Evolutionary conservation across 2,329 filamentous ascomycete species (phyloP).

Genomic region (Daldinia eschscholtzii): DNA sequence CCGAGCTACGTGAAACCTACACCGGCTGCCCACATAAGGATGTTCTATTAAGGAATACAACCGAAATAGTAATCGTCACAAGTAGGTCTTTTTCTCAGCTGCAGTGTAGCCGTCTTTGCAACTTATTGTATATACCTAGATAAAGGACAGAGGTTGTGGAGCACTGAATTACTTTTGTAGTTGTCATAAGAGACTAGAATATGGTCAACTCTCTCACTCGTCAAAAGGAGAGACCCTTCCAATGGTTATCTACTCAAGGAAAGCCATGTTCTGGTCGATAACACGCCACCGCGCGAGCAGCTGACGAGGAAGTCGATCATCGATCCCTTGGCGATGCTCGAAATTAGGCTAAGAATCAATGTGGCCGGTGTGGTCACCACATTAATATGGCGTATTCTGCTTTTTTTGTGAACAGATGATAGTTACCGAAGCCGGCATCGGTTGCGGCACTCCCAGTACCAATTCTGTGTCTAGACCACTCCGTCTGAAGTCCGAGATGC

Average conservation of each 20-base stretch:
- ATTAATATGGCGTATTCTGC: slow-evolving; percentile 6
- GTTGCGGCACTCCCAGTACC: slow-evolving; percentile 10
- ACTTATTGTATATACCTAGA: slow-evolving; percentile 11
- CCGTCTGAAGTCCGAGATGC: slow-evolving; percentile 34
- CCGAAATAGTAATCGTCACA: slow-evolving; percentile 13
- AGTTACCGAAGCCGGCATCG: slow-evolving; percentile 15
- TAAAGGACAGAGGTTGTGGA: background rate
- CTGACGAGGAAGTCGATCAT: background rate
- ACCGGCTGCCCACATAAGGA: slow-evolving; percentile 32
- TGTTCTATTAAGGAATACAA: slow-evolving; percentile 16
- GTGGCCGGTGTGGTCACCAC: too few species aligned
- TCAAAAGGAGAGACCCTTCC: slow-evolving; percentile 27
- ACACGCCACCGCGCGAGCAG: background rate
- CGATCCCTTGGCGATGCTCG: slow-evolving; percentile 1
- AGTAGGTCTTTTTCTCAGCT: slow-evolving; percentile 16
- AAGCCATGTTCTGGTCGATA: slow-evolving; percentile 6
- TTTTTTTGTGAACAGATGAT: slow-evolving; percentile 12
- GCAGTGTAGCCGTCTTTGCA: slow-evolving; percentile 35
- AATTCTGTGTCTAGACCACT: slow-evolving; percentile 10
- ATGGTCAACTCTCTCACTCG: slow-evolving; percentile 2
- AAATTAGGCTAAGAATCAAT: slow-evolving; percentile 12
- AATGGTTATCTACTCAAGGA: background rate
- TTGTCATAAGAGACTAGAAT: slow-evolving; percentile 12
- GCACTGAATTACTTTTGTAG: background rate
- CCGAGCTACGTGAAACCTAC: slow-evolving; percentile 12